phyloP scores from a whole-genome alignment of 2,329 filamentous ascomycete genomes.

The Phialophora macrospora region DNA sequence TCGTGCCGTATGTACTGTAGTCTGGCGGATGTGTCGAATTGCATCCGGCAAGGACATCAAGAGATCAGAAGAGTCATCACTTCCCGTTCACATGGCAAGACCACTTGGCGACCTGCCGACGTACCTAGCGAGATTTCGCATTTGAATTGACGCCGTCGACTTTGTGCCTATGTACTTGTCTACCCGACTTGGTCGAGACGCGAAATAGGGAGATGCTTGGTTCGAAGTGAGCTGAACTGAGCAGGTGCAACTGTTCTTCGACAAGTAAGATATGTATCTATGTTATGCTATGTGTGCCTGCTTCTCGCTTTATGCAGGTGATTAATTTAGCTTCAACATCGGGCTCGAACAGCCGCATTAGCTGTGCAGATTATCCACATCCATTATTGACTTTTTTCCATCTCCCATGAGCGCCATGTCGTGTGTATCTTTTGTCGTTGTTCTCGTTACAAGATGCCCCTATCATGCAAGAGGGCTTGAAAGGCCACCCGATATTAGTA shows the following conservation, averaged over 20 bases:
- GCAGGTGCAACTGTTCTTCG: not conserved
- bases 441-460: not conserved
- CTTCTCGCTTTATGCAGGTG: not conserved
- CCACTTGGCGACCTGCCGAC: not conserved
- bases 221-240: not conserved
- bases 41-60: not conserved
- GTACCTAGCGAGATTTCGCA: not conserved
- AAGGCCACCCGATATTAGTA: not conserved
- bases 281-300: not conserved
- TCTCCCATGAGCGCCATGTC: not conserved
- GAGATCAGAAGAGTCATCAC: not conserved
- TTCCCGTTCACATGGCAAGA: not conserved
- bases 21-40: not conserved
- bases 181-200: not conserved
- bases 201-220: not conserved
- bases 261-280: not conserved
- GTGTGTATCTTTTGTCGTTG: conserved; percentile 1
- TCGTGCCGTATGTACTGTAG: too few relatives aligned
- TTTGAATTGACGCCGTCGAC: not conserved
- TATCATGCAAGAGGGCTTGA: not conserved
- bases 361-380: not conserved
- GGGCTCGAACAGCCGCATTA: not conserved
- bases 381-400: not conserved
- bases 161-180: not conserved
- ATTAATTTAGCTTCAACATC: not conserved